phyloP scores from a whole-genome alignment of 1,284 basidiomycete genomes.

The Cystobasidium slooffiae region DNA sequence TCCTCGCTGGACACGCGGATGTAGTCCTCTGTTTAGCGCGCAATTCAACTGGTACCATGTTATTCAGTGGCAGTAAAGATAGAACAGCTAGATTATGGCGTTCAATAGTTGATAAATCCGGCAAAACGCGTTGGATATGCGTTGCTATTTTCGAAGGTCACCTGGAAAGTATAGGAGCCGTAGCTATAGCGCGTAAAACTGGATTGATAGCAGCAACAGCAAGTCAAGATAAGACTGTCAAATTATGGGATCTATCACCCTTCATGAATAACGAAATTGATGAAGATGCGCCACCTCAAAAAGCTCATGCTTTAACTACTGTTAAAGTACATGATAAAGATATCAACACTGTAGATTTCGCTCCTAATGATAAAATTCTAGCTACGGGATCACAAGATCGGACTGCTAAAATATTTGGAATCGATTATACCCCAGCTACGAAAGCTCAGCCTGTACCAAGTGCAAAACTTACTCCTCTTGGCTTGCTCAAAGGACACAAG shows the following conservation, averaged over 20 bases:
- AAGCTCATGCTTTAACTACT: constrained; percentile 81
- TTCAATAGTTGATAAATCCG: constrained; percentile 53
- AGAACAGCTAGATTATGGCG: constrained; percentile 84
- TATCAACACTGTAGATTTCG: constrained; percentile 93
- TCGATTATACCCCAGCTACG: constrained; percentile 59
- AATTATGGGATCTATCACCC: constrained; percentile 89
- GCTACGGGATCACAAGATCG: constrained; percentile 96
- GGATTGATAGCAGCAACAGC: constrained; percentile 84
- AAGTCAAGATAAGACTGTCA: constrained; percentile 94
- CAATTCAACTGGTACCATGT: constrained; percentile 68
- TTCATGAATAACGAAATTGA: constrained; percentile 53
- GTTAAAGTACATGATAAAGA: constrained; percentile 96
- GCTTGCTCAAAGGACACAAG: constrained; percentile 93
- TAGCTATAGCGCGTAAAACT: constrained; percentile 71
- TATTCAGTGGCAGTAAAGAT: constrained; percentile 93
- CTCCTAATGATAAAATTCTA: constrained; percentile 85
- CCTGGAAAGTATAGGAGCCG: constrained; percentile 88
- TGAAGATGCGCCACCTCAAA: constrained; percentile 55
- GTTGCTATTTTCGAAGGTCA: constrained; percentile 90
- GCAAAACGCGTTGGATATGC: constrained; percentile 69
- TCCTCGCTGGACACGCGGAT: constrained; percentile 85
- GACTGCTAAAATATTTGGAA: constrained; percentile 85
- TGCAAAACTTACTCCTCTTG: constrained; percentile 76
- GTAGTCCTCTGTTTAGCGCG: constrained; percentile 86
- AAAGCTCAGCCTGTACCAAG: constrained; percentile 56